These are phyloP conservation scores for Phytopythium chamaehyphon DNA, from an alignment of 352 stramenopile species.

Conservation along the genomic window DNA sequence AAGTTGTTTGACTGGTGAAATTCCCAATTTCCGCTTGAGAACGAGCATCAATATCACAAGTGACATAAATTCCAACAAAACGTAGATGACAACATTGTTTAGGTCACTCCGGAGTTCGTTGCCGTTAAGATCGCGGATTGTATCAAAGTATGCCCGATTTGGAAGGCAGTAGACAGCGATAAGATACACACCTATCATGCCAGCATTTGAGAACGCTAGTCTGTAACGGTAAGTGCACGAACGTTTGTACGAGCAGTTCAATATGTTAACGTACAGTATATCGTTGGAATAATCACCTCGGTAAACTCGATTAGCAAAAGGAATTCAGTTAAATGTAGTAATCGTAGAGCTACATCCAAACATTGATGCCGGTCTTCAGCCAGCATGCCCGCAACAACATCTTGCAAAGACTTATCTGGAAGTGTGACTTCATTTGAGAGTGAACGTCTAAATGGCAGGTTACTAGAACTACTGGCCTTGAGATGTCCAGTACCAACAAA, in stretches of 20 bases:
- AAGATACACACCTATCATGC: not conserved
- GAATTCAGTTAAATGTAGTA: conserved; percentile 20
- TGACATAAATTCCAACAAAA: conserved; percentile 21
- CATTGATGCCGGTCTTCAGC: conserved; percentile 2
- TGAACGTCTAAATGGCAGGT: too few relatives aligned
- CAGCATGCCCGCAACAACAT: not conserved
- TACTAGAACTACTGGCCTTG: too few relatives aligned
- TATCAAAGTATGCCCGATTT: conserved; percentile 16
- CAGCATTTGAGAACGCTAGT: not conserved
- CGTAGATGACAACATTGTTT: conserved; percentile 18
- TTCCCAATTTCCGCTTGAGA: conserved; percentile 17
- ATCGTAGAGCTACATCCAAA: conserved; percentile 9
- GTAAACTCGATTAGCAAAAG: conserved; percentile 19
- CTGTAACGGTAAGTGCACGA: not conserved
- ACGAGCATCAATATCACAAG: conserved; percentile 19
- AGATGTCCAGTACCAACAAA: too few relatives aligned
- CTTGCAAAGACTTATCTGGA: not conserved
- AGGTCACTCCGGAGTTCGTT: conserved; percentile 8
- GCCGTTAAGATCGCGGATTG: conserved; percentile 11
- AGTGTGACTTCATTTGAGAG: too few relatives aligned
- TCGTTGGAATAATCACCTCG: conserved; percentile 17
- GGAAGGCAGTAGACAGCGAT: conserved; percentile 11
- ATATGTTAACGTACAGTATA: conserved; percentile 22
- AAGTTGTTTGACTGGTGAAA: conserved; percentile 23
- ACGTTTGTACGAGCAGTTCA: not conserved